Base-by-base conservation (phyloP, 495 filamentous ascomycete species). In the Letharia lupina region DNA sequence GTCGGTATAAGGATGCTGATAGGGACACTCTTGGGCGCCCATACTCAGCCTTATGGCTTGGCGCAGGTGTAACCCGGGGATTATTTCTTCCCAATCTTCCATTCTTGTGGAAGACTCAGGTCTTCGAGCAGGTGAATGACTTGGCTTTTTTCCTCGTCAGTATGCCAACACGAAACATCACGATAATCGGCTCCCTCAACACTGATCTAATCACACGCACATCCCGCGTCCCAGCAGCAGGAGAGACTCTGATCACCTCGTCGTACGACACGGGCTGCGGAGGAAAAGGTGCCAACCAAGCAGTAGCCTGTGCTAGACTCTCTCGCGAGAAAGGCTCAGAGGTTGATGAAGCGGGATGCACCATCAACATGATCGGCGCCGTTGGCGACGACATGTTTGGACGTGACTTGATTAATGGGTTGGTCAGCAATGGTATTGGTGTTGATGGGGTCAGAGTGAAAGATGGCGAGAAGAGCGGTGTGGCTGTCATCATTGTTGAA, bases 221-320 rank as follows among this genome's bases (percentile, higher is more conserved):
- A 41, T 81, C 90, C 0, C 91, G 94, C 48, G 81, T 96, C 66
- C 94, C 94, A 4, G 75, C 78, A 0, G 82, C 88, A 5, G 94
- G 94, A 65, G 94, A 98, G 72, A 98, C 94, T 6, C 82, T 98
- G 48, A 93, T 88, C 4, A 81, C 91, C n/a, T 81, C 78, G 63
- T 84, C 84, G 9, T 95, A 94, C 80, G 80, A 83, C 73, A 89
- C 85, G 52, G 92, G 88, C 60, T 85, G 87, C 18, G 94, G 94
- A 63, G 94, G 94, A 52, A 98, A 98, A 77, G 94, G 94, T 67
- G 91, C 91, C 44, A 98, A 98, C 80, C 94, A 98, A 78, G 91
- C 91, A 57, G 89, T 96, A 52, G 93, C 93, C 10, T 86, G 83
- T 70, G 83, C 82, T 0, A 82, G 89, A 1, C 77, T 89, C 15